Percentiles rank a stretch among this genome's conserved stretches.
These are phyloP conservation scores for Picea glauca DNA, from an alignment of 75 land plant genomes.

Conservation along the genomic window DNA sequence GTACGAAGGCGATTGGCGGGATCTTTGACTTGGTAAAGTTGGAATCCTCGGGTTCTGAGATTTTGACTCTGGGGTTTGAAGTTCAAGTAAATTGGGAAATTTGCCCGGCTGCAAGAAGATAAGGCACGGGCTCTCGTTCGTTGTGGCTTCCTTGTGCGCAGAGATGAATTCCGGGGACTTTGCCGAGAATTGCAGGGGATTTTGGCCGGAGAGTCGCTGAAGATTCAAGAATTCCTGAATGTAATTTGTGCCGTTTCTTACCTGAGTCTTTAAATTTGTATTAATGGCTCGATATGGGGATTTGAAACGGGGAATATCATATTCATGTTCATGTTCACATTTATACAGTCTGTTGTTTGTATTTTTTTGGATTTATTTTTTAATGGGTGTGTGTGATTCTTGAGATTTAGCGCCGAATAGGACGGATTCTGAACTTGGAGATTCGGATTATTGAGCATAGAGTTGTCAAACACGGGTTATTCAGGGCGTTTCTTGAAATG, in stretches of 20 bases:
- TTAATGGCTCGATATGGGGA: neutral
- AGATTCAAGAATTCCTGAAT: too few relatives aligned
- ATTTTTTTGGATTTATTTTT: too few relatives aligned
- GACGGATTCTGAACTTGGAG: neutral
- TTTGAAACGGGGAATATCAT: neutral
- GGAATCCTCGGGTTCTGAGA: conserved; percentile 10
- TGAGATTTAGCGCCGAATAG: neutral
- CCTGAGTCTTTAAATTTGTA: neutral
- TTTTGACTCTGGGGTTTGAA: neutral
- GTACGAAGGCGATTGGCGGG: neutral
- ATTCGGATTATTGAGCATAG: neutral
- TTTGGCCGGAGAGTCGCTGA: neutral
- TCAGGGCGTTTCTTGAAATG: neutral
- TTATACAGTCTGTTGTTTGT: neutral
- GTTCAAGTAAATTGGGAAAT: neutral
- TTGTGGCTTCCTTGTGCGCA: neutral
- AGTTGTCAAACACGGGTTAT: neutral
- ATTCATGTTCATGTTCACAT: too few relatives aligned
- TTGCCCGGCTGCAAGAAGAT: neutral
- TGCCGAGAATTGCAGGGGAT: neutral
- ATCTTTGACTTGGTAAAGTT: neutral
- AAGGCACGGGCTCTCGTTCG: neutral
- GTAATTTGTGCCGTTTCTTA: neutral
- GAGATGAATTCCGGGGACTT: neutral
- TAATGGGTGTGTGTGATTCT: neutral